Percentiles rank a stretch among this genome's conserved stretches.
These are phyloP conservation scores for Aurinia saxatilis DNA, from an alignment of 345 rosid genomes.

Conservation along the genomic window DNA sequence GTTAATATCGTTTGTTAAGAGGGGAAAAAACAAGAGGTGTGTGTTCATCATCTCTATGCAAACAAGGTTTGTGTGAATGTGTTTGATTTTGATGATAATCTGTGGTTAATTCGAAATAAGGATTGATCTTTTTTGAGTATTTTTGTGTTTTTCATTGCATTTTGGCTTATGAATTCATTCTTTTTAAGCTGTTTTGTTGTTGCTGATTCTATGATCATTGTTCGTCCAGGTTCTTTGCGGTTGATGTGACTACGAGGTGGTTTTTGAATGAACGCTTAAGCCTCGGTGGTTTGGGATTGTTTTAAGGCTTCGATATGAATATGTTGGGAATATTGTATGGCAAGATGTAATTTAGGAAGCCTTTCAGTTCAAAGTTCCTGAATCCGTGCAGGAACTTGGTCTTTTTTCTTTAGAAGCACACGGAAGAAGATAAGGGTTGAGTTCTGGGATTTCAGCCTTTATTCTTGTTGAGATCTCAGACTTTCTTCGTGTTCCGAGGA, in stretches of 20 bases:
- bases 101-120: neutral
- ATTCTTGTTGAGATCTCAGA: neutral
- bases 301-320: neutral
- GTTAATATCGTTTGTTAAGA: neutral
- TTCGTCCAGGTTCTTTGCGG: conserved; percentile 13
- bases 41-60: conserved; percentile 8
- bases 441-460: conserved; percentile 13
- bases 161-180: neutral
- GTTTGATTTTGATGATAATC: neutral
- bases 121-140: neutral
- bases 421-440: conserved; percentile 19
- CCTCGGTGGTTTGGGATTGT: neutral
- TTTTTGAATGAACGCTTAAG: conserved; percentile 1
- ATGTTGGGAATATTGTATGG: neutral
- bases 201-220: conserved; percentile 3
- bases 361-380: conserved; percentile 27
- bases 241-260: neutral
- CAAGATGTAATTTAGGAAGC: conserved; percentile 27
- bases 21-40: neutral
- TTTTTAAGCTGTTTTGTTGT: neutral
- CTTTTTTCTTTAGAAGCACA: neutral
- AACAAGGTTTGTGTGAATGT: conserved; percentile 2
- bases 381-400: conserved; percentile 33
- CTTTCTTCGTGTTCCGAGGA: conserved; percentile 1
- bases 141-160: neutral